Conservation (phyloP, 257 asterid species). For the Solanum dulcamara region DNA sequence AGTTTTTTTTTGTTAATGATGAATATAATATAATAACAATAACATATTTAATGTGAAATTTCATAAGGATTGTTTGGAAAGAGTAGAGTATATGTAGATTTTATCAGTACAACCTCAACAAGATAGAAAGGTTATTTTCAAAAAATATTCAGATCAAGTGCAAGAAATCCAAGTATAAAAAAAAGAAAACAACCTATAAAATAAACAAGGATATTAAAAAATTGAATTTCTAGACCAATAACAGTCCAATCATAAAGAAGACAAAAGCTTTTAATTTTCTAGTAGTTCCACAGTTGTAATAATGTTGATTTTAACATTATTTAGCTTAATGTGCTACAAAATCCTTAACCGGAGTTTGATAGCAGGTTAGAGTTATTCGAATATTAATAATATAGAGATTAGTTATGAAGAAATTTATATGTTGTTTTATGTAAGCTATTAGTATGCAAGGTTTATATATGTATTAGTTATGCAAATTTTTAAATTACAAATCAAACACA, state of each 20-base stretch:
- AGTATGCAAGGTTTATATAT: rapidly evolving
- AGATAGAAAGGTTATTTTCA: too few species aligned
- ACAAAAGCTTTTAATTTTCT: neutral
- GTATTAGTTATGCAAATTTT: neutral
- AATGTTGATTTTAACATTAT: neutral
- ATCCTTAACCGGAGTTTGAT: too few species aligned
- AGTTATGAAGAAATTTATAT: too few species aligned
- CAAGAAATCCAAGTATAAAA: too few species aligned
- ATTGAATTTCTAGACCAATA: neutral
- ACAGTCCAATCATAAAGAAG: neutral
- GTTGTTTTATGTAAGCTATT: neutral
- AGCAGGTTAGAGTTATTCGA: too few species aligned
- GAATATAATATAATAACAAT: too few species aligned
- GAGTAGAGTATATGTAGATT: too few species aligned
- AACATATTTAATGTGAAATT: too few species aligned
- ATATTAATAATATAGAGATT: too few species aligned
- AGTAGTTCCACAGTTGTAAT: neutral
- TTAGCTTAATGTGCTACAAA: neutral
- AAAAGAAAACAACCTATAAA: neutral
- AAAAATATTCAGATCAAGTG: too few species aligned
- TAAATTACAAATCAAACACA: neutral
- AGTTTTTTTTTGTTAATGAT: neutral
- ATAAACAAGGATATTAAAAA: neutral
- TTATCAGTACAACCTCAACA: too few species aligned
- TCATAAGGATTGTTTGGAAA: too few species aligned